phyloP scores from a whole-genome alignment of 83 land plant genomes.

The Picea abies region DNA sequence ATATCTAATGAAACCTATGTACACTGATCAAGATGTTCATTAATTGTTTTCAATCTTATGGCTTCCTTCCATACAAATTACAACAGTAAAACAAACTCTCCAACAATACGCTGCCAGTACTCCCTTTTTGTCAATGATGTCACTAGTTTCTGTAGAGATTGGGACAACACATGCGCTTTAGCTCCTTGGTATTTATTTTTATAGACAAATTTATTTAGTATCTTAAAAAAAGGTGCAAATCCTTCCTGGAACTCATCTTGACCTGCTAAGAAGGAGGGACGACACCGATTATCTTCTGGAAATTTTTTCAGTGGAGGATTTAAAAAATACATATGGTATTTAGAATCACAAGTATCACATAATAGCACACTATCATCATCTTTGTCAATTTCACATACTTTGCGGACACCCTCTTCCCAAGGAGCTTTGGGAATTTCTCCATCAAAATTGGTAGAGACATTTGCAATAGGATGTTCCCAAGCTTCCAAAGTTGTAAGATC shows the following conservation, averaged over 20 bases:
- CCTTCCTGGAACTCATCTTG: conserved; percentile 22
- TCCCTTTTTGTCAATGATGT: conserved; percentile 62
- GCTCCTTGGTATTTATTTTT: conserved; percentile 35
- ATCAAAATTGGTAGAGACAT: conserved; percentile 25
- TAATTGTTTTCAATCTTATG: conserved; percentile 54
- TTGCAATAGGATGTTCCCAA: conserved; percentile 24
- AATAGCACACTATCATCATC: conserved; percentile 85
- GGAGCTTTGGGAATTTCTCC: conserved; percentile 80
- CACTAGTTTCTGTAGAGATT: conserved; percentile 41
- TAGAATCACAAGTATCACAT: conserved; percentile 49
- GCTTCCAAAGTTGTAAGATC: conserved; percentile 13
- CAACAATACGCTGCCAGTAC: conserved; percentile 71
- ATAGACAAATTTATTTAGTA: neutral
- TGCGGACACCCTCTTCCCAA: conserved; percentile 96
- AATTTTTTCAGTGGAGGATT: conserved; percentile 85
- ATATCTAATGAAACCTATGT: conserved; percentile 61
- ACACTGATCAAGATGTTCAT: conserved; percentile 86
- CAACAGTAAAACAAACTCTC: conserved; percentile 34
- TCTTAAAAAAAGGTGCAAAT: conserved; percentile 11
- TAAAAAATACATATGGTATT: conserved; percentile 94
- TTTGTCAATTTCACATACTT: conserved; percentile 94
- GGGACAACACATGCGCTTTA: conserved; percentile 34
- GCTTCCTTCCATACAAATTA: conserved; percentile 86
- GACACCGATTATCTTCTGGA: conserved; percentile 97
- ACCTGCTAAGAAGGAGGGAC: conserved; percentile 70